Evolutionary conservation across 495 filamentous ascomycete genomes (phyloP).

Genomic region (Penicillium flavigenum): DNA sequence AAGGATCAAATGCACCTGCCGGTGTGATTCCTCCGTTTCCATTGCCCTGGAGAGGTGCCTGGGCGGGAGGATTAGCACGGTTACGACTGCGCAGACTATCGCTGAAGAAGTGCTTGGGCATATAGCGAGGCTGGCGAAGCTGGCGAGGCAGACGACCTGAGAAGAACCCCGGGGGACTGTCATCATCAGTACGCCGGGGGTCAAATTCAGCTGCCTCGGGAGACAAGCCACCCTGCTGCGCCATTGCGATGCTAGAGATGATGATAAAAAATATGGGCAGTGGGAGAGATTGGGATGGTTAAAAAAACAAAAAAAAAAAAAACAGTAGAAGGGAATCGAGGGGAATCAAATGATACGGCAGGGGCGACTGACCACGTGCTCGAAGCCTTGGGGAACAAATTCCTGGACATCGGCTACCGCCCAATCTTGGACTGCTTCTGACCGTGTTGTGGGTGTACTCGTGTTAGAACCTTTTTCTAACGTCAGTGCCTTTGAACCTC

Average conservation of each 20-base stretch:
- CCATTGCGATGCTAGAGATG: not conserved
- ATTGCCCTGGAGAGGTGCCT: slow-evolving; percentile 46
- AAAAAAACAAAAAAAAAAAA: not conserved
- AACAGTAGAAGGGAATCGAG: slow-evolving; percentile 1
- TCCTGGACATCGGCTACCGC: slow-evolving; percentile 65
- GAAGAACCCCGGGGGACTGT: not conserved
- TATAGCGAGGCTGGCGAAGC: too few species aligned
- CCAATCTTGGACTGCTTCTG: slow-evolving; percentile 54
- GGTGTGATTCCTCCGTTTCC: slow-evolving; percentile 37
- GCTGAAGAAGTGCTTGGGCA: too few species aligned
- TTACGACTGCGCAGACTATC: not conserved
- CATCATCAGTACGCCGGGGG: not conserved
- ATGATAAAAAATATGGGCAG: not conserved
- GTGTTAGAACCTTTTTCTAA: slow-evolving; percentile 40
- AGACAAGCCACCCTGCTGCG: slow-evolving; percentile 15
- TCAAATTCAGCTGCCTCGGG: slow-evolving; percentile 25
- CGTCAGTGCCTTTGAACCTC: slow-evolving; percentile 28
- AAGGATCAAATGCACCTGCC: slow-evolving; percentile 56
- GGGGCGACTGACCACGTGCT: slow-evolving; percentile 58
- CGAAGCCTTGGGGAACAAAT: slow-evolving; percentile 78
- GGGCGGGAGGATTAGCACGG: slow-evolving; percentile 21
- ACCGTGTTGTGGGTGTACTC: slow-evolving; percentile 52
- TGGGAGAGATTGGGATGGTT: not conserved
- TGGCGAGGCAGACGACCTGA: not conserved
- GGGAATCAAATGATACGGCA: slow-evolving; percentile 10